Conservation (phyloP, 1,284 basidiomycete species). For the Fomitiporia mediterranea region DNA sequence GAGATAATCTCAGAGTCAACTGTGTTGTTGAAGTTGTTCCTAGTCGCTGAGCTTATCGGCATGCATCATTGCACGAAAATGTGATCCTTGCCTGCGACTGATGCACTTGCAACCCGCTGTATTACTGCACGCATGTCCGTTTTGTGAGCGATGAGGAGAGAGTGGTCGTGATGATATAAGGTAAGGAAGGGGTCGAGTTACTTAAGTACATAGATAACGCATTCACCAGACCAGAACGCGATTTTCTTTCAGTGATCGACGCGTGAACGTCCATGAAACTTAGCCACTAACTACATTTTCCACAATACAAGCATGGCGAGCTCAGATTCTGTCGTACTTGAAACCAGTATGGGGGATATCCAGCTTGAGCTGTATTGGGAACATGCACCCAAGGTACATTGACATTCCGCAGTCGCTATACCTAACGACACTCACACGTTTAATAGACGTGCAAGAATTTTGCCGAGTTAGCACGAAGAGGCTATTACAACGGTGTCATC, state of each 20-base stretch:
- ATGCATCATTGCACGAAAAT: background rate
- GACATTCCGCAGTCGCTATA: conserved; percentile 4
- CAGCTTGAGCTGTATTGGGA: conserved; percentile 88
- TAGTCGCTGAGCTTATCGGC: conserved; percentile 9
- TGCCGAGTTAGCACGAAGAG: conserved; percentile 75
- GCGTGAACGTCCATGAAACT: background rate
- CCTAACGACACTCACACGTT: conserved; percentile 4
- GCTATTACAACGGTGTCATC: conserved; percentile 81
- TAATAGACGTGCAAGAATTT: conserved; percentile 93
- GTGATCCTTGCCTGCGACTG: conserved; percentile 54
- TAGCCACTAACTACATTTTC: background rate
- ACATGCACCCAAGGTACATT: conserved; percentile 78
- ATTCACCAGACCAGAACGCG: background rate
- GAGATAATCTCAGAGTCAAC: conserved; percentile 73
- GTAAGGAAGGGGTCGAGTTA: too few relatives aligned
- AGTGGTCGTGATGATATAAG: background rate
- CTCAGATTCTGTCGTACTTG: conserved; percentile 66
- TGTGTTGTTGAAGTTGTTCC: conserved; percentile 28
- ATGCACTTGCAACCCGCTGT: conserved; percentile 71
- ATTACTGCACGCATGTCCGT: conserved; percentile 69
- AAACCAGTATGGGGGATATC: conserved; percentile 86
- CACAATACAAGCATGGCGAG: conserved; percentile 24
- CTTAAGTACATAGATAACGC: background rate
- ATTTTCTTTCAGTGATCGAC: background rate
- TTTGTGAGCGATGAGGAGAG: background rate